Conservation (phyloP, 2,329 filamentous ascomycete species). For the Pyrenochaeta sp. region DNA sequence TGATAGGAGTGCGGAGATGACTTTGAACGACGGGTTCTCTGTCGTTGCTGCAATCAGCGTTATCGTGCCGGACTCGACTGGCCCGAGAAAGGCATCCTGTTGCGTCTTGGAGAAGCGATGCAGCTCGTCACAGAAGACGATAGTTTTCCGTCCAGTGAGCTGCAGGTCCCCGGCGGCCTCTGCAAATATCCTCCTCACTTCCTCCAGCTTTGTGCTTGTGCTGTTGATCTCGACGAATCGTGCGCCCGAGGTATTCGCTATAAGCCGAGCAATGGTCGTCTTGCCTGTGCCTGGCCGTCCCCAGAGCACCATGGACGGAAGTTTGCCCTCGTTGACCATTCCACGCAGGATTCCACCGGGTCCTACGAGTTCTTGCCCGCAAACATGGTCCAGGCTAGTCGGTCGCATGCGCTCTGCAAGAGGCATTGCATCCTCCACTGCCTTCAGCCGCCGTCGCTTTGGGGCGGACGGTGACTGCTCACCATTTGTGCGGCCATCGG, state of each 20-base stretch:
- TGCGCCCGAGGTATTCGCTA: slow-evolving; percentile 81
- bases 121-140: slow-evolving; percentile 98
- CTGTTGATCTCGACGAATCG: slow-evolving; percentile 92
- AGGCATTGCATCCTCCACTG: slow-evolving; percentile 75
- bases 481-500: slow-evolving; percentile 24
- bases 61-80: slow-evolving; percentile 89
- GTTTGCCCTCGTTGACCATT: slow-evolving; percentile 82
- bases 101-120: slow-evolving; percentile 91
- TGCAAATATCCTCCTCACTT: slow-evolving; percentile 90
- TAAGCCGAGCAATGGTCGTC: slow-evolving; percentile 90
- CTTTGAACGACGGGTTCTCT: slow-evolving; percentile 94
- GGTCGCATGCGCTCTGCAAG: slow-evolving; percentile 95
- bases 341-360: slow-evolving; percentile 82
- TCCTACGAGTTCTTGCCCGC: slow-evolving; percentile 90
- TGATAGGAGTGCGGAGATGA: slow-evolving; percentile 85
- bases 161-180: slow-evolving; percentile 82
- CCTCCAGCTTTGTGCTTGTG: slow-evolving; percentile 84
- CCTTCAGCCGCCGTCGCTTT: slow-evolving; percentile 65
- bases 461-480: slow-evolving; percentile 51
- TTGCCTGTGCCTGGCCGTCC: slow-evolving; percentile 83
- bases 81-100: slow-evolving; percentile 92
- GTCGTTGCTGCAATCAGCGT: slow-evolving; percentile 95
- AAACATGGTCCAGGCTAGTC: slow-evolving; percentile 81
- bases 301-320: slow-evolving; percentile 97
- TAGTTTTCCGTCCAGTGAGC: slow-evolving; percentile 87